Evolutionary conservation across 2,329 filamentous ascomycete genomes (phyloP).

Genomic region (Ascocoryne sarcoides): DNA sequence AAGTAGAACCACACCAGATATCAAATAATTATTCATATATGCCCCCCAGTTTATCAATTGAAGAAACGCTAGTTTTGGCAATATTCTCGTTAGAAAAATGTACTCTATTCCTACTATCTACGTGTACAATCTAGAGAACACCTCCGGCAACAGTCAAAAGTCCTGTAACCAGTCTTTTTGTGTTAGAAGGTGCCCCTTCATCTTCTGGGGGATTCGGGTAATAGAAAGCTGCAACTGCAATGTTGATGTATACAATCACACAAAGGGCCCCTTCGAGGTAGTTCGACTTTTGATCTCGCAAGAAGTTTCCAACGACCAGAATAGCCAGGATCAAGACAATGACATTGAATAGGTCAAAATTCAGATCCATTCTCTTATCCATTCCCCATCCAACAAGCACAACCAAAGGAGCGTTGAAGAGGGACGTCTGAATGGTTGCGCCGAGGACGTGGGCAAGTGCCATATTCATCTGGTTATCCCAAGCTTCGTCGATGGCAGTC

Average conservation of each 20-base stretch:
- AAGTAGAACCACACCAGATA: too few relatives aligned
- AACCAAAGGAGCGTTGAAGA: slow-evolving; percentile 78
- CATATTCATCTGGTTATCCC: slow-evolving; percentile 75
- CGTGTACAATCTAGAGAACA: too few relatives aligned
- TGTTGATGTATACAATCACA: slow-evolving; percentile 56
- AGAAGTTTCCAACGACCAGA: slow-evolving; percentile 77
- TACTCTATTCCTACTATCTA: too few relatives aligned
- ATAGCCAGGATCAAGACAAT: slow-evolving; percentile 75
- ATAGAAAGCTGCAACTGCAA: slow-evolving; percentile 49
- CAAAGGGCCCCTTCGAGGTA: slow-evolving; percentile 82
- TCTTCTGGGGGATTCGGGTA: slow-evolving; percentile 39
- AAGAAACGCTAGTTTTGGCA: too few relatives aligned
- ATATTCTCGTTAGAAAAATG: too few relatives aligned
- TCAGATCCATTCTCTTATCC: slow-evolving; percentile 60
- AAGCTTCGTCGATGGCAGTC: slow-evolving; percentile 77
- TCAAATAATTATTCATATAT: too few relatives aligned
- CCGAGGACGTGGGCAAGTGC: slow-evolving; percentile 79
- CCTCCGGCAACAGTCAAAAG: not conserved
- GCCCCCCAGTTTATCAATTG: too few relatives aligned
- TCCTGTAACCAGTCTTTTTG: not conserved
- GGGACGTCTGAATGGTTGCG: slow-evolving; percentile 79
- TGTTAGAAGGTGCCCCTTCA: not conserved
- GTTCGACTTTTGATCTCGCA: slow-evolving; percentile 81
- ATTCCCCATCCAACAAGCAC: slow-evolving; percentile 80
- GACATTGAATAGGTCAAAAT: slow-evolving; percentile 83